phyloP scores from a whole-genome alignment of 1,284 basidiomycete genomes.

The Melampsora americana region DNA sequence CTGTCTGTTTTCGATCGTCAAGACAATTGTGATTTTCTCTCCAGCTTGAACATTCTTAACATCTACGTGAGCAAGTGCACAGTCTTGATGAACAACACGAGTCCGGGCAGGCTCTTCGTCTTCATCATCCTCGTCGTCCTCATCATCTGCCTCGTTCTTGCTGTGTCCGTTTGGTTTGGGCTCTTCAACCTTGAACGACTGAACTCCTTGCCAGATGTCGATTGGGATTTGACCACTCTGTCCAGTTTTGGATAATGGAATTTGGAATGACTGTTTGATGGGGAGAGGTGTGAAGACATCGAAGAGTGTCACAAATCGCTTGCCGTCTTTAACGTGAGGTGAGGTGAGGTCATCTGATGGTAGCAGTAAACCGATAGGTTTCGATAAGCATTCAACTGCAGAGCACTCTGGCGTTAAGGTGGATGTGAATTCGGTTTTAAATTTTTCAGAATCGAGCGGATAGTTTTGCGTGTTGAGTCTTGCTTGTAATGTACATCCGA shows the following conservation, averaged over 20 bases:
- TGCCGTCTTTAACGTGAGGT: constrained; percentile 57
- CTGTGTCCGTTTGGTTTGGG: constrained; percentile 52
- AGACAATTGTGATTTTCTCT: constrained; percentile 14
- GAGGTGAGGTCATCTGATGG: constrained; percentile 61
- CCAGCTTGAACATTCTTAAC: constrained; percentile 24
- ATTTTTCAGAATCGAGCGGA: constrained; percentile 56
- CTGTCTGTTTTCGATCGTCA: constrained; percentile 31
- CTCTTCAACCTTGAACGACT: constrained; percentile 66
- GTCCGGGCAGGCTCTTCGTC: constrained; percentile 64
- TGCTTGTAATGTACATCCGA: constrained; percentile 84
- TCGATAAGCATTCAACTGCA: constrained; percentile 62
- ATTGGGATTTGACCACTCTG: constrained; percentile 63
- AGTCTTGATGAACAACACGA: constrained; percentile 32
- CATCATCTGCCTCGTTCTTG: constrained; percentile 53
- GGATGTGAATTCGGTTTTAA: constrained; percentile 53
- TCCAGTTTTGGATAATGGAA: constrained; percentile 67
- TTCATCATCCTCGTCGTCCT: constrained; percentile 50
- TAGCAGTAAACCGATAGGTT: constrained; percentile 75
- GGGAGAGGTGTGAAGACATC: constrained; percentile 75
- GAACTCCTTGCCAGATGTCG: constrained; percentile 83
- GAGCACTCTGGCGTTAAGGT: constrained; percentile 54
- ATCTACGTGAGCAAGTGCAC: constrained; percentile 28
- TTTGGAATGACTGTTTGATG: constrained; percentile 66
- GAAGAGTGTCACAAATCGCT: constrained; percentile 66
- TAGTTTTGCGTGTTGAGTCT: constrained; percentile 61